These are phyloP conservation scores for maize (Zea mays) DNA, from an alignment of 176 grass and related monocot genomes.

Conservation along the genomic window DNA sequence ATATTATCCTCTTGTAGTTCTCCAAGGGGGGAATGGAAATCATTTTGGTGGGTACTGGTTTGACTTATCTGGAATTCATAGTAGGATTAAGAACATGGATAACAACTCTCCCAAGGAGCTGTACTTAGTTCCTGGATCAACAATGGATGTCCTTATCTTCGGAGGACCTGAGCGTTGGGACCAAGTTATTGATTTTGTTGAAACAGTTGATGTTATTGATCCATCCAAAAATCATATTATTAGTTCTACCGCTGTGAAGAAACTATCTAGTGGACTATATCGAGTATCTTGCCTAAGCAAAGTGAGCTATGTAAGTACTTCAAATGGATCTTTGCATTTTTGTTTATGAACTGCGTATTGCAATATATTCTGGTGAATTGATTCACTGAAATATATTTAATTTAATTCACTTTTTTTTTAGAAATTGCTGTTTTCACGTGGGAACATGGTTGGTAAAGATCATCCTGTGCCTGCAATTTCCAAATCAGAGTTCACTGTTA, in stretches of 20 bases:
- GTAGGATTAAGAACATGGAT: conserved; percentile 45
- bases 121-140: conserved; percentile 86
- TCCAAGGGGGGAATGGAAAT: conserved; percentile 83
- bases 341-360: conserved; percentile 18
- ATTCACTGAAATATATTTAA: conserved; percentile 25
- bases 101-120: conserved; percentile 62
- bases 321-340: conserved; percentile 17
- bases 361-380: conserved; percentile 16
- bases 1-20: conserved; percentile 74
- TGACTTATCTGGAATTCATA: conserved; percentile 56
- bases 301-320: conserved; percentile 76
- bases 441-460: conserved; percentile 86
- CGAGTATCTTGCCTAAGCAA: conserved; percentile 69
- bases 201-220: conserved; percentile 66
- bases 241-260: conserved; percentile 56
- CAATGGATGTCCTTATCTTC: conserved; percentile 78
- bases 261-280: conserved; percentile 59
- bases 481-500: conserved; percentile 59
- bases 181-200: conserved; percentile 68
- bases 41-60: conserved; percentile 89
- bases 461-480: conserved; percentile 66
- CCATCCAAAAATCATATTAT: conserved; percentile 37
- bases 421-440: conserved; percentile 87
- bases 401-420: conserved; percentile 43
- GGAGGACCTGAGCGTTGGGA: conserved; percentile 92